These are phyloP conservation scores for Lactarius akahatsu DNA, from an alignment of 768 basidiomycete genomes.

Conservation along the genomic window DNA sequence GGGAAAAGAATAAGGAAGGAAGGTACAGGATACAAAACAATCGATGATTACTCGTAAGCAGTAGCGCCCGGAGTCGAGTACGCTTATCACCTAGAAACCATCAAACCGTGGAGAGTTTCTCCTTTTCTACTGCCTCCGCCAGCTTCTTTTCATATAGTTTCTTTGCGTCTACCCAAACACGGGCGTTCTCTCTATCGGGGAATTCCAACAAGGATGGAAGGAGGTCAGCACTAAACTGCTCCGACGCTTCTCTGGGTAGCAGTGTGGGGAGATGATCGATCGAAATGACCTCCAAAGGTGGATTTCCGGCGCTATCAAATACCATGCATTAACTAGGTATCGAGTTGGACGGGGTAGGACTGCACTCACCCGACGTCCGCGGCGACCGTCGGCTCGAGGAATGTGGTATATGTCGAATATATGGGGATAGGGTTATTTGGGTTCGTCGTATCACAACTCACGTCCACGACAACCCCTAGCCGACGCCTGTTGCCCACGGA, in stretches of 20 bases:
- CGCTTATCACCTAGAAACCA: slow-evolving; percentile 11
- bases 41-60: slow-evolving; percentile 8
- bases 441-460: slow-evolving; percentile 99
- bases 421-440: slow-evolving; percentile 98
- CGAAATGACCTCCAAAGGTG: slow-evolving; percentile 80
- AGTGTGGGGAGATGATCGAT: slow-evolving; percentile 97
- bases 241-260: slow-evolving; percentile 92
- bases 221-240: slow-evolving; percentile 90
- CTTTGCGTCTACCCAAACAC: slow-evolving; percentile 90
- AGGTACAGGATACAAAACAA: slow-evolving; percentile 18
- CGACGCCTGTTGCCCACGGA: slow-evolving; percentile 66
- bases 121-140: slow-evolving; percentile 46
- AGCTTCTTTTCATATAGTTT: slow-evolving; percentile 72
- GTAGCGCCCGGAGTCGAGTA: background rate
- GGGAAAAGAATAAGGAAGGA: slow-evolving; percentile 32
- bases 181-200: slow-evolving; percentile 59
- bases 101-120: slow-evolving; percentile 29
- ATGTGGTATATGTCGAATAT: slow-evolving; percentile 91
- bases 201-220: slow-evolving; percentile 81
- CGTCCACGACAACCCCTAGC: slow-evolving; percentile 87
- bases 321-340: slow-evolving; percentile 23
- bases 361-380: slow-evolving; percentile 73
- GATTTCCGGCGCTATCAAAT: slow-evolving; percentile 52
- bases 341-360: slow-evolving; percentile 1
- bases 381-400: slow-evolving; percentile 85